Evolutionary conservation across 768 basidiomycete genomes (phyloP), one percentile per base, ranked within the genome.

Genomic region (Suillus americanus): DNA sequence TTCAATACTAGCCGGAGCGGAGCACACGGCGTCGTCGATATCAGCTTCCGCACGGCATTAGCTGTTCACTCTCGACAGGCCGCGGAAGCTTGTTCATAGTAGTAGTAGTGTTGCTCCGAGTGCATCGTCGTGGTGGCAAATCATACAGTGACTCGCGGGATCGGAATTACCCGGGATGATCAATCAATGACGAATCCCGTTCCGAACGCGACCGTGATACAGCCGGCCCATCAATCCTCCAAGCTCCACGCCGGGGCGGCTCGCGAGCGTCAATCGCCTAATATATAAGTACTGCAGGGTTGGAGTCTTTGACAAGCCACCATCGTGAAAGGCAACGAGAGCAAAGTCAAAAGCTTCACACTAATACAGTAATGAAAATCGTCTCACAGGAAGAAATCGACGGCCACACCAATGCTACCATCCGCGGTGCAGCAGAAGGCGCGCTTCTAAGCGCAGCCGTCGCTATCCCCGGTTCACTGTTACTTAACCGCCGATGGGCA

Each of bases 401-500:
- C 55, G 86, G 77, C 3, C 88, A 90, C 69, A 78, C 82, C 45
- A 76, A 78, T 3, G 87, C 85, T 40, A 80, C 89, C 18, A 71
- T 82, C 38, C 86, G 87, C 5, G 92, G 90, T 61, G 86, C 85
- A 0, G 60, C 85, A 6, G 88, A 92, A 80, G 86, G 92, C 63
- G 51, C 62, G 0, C 41, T 79, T 37, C 78, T 74, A 14, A 82
- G 85, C 62, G 81, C 82, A 7, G 75, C 82, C 14, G 74, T 85
- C 38, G 83, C 82, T 9, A 73, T 85, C 16, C 80, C 87, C 16
- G 81, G 80, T 8, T 85, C 83, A 57, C 79, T 78, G 68, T 77
- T 80, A 68, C 80, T 86, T 23, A 79, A 91, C 64, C 81, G 81
- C 20, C 75, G 76, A 37, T 86, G 81, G 70, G 75, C 85, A 0